Evolutionary conservation across 192 early-diverging fungal species (phyloP).

Genomic region (Diversispora epigaea): DNA sequence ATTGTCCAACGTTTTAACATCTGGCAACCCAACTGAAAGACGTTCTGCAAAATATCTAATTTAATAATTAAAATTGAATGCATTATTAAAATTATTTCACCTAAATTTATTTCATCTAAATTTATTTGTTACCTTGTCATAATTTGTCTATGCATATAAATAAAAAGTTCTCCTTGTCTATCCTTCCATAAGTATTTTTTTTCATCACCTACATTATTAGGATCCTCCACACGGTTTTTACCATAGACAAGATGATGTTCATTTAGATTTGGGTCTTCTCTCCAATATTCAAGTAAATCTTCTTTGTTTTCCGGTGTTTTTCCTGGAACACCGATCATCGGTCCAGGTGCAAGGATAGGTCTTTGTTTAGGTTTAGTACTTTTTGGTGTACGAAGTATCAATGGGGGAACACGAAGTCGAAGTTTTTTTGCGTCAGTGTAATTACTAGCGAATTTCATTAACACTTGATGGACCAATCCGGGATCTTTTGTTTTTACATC

Average conservation of each 20-base stretch:
- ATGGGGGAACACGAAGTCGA: background rate
- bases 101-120: background rate
- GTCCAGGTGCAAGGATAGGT: background rate
- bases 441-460: background rate
- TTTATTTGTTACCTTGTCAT: background rate
- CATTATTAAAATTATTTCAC: background rate
- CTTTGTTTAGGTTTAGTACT: background rate
- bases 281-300: background rate
- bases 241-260: slow-evolving; percentile 1
- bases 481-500: background rate
- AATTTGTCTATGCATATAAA: slow-evolving; percentile 5
- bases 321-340: background rate
- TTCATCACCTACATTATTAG: background rate
- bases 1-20: background rate
- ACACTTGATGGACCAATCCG: background rate
- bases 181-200: background rate
- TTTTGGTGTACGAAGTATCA: background rate
- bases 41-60: background rate
- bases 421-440: background rate
- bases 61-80: background rate
- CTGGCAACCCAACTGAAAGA: background rate
- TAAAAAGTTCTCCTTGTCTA: background rate
- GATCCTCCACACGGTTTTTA: background rate
- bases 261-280: background rate
- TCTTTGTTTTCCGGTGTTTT: background rate